A percentile compares a stretch with the other conserved stretches of the same genome.
These are phyloP conservation scores for Trametes maxima DNA, from an alignment of 768 basidiomycete species.

Conservation along the genomic window DNA sequence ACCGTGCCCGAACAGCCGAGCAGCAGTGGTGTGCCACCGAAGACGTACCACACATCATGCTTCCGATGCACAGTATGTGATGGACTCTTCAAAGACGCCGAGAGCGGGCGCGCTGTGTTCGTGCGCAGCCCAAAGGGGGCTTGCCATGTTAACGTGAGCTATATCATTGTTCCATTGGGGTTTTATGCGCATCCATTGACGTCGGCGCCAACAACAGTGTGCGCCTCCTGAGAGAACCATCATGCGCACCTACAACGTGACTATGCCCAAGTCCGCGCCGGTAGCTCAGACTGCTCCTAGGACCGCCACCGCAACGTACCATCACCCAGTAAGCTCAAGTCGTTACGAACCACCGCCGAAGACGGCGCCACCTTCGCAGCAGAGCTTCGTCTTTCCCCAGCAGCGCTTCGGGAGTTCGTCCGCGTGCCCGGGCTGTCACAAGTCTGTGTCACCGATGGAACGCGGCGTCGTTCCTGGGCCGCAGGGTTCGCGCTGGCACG, in stretches of 20 bases:
- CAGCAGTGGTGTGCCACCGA: constrained; percentile 46
- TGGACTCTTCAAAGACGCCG: constrained; percentile 60
- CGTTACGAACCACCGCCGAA: constrained; percentile 43
- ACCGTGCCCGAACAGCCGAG: constrained; percentile 60
- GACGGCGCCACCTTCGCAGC: constrained; percentile 40
- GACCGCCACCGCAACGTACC: constrained; percentile 28
- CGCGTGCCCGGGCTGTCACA: constrained; percentile 76
- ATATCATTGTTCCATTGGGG: constrained; percentile 15
- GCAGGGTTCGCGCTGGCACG: constrained; percentile 81
- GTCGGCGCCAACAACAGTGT: constrained; percentile 38
- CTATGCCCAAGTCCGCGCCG: constrained; percentile 16
- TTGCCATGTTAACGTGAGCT: constrained; percentile 63
- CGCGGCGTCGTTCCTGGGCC: constrained; percentile 85
- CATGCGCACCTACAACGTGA: constrained; percentile 32
- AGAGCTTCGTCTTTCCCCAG: constrained; percentile 37
- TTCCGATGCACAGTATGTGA: constrained; percentile 74
- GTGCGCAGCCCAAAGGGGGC: constrained; percentile 65
- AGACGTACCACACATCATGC: constrained; percentile 73
- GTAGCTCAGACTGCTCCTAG: constrained; percentile 24
- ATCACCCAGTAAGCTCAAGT: constrained; percentile 36
- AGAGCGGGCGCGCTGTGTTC: constrained; percentile 69
- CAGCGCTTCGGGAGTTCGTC: constrained; percentile 58
- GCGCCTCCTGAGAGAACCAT: constrained; percentile 47
- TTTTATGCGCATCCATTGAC: neutral
- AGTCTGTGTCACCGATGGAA: constrained; percentile 80